Base-by-base conservation (phyloP, 495 filamentous ascomycete genomes). In the Hypoxylon subgilvum region DNA sequence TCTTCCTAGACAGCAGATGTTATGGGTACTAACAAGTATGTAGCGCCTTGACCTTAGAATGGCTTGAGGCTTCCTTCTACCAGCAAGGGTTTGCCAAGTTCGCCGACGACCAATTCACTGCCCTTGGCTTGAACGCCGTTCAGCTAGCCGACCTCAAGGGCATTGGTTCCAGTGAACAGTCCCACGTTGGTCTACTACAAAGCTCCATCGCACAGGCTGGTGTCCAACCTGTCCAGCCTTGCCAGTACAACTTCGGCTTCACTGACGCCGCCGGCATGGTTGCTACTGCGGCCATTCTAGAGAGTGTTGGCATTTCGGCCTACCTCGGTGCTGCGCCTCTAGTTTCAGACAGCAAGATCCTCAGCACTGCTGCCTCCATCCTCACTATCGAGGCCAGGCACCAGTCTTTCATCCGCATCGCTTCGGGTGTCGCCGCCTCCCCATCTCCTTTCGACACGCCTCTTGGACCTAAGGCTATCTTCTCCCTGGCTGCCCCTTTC, bases 41-140 rank as follows among this genome's bases (percentile, higher is more conserved):
- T 53, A 86, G 83, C 60, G 85, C 85, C 50, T 74, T 88, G 49
- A 87, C 85, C 9, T 72, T 86, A 14, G 85, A 88, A 70, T 81
- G 83, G 67, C 82, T 88, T 52, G 85, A 88, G 69, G 66, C 79
- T 18, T 67, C 75, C 25, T 88, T 88, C 67, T 88, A 87, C 75
- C 71, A 74, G 48, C 72, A 85, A 60, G 85, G 82, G 21, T 85
- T 87, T 57, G 74, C 78, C 53, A 76, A 82, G 67, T 86, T 87
- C 68, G 75, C 80, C 1, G 76, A 75, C n/a, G 63, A 71, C 13
- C 82, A 87, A 50, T 87, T 87, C 75, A 46, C 61, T 12, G 76
- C 74, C 10, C 76, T 86, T 34, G 84, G 84, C 42, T 71, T 85
- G 61, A 70, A 69, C 47, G 69, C 73, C 50, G 59, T 63, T 18